Evolutionary conservation across 2,329 filamentous ascomycete species (phyloP), one percentile per base, ranked within the genome.

Genomic region (Chrysoporthe austroafricana): DNA sequence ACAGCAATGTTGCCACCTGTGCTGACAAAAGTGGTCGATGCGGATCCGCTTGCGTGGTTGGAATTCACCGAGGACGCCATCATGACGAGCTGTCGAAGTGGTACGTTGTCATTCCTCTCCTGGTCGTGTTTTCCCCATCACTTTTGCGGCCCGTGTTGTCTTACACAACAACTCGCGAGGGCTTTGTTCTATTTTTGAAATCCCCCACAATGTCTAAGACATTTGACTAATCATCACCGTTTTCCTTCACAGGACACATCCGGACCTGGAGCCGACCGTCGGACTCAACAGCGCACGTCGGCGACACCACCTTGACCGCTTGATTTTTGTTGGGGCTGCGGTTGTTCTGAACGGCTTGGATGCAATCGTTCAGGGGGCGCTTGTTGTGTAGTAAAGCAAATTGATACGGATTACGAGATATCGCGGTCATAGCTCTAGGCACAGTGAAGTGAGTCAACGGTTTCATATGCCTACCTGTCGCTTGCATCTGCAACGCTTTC

Each of bases 51-150:
- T 58, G 92, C 89, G 77, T 97, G 94, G 91, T 80, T 99, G 50
- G 92, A 90, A n/a, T 99, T 99, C 74, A 94, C 95, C 65, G 91
- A 97, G 77, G 90, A 97, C 74, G 91, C 91, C 71, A 97, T 99
- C 72, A 90, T 98, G 75, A 97, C 94, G 46, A 93, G 93, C 72
- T 97, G 94, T 80, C 91, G 93, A 76, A 92, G 90, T 80, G 95
- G 95, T 96, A 83, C 79, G 90, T 83, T 16, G 39, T 21, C 4
- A 39, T 43, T 50, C 32, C 32, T 66, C 8, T 52, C 26, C 42
- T 36, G 14, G 46, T 14, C n/a, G 16, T 39, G 18, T 39, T 11
- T 62, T 39, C n/a, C 44, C 36, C 26, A 21, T 43, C 21, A 48
- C 18, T 34, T 14, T 26, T n/a, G 57, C 42, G 34, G 56, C 59